Percentiles rank a stretch among this genome's conserved stretches.
Evolutionary conservation across 2,329 filamentous ascomycete genomes (phyloP).

Genomic region (Monosporascus sp.): DNA sequence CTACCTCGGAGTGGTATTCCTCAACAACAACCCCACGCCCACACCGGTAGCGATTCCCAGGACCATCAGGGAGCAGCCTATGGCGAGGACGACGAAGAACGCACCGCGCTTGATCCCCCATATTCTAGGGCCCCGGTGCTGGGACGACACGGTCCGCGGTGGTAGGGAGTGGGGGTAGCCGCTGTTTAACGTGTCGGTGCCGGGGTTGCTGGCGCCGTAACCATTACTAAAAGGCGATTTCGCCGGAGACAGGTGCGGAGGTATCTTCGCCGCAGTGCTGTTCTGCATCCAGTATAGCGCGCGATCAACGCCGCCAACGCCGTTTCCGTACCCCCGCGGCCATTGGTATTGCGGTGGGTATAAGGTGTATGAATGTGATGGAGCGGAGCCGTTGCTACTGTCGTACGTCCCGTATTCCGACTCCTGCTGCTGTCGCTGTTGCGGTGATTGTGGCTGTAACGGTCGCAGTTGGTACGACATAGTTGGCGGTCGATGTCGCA

Average conservation of each 20-base stretch:
- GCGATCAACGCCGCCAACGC: background rate
- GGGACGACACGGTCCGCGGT: constrained; percentile 4
- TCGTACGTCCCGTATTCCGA: constrained; percentile 4
- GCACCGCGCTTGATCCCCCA: constrained; percentile 23
- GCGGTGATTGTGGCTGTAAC: background rate
- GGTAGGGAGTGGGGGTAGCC: background rate
- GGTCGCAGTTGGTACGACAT: constrained; percentile 19
- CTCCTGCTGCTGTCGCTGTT: background rate
- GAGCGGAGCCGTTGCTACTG: background rate
- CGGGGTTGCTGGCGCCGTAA: background rate
- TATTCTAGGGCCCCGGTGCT: constrained; percentile 10
- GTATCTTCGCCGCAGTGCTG: background rate
- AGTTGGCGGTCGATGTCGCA: background rate
- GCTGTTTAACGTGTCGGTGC: background rate
- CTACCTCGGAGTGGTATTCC: constrained; percentile 6
- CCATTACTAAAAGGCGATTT: background rate
- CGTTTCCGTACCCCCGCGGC: background rate
- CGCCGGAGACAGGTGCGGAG: background rate
- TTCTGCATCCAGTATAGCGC: too few relatives aligned
- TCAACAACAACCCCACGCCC: constrained; percentile 26
- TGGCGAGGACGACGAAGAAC: constrained; percentile 25
- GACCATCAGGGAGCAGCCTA: constrained; percentile 23
- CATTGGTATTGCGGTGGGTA: background rate
- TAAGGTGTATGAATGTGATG: constrained; percentile 1
- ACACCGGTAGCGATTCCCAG: constrained; percentile 26